Evolutionary conservation across 495 filamentous ascomycete genomes (phyloP), one percentile per base, ranked within the genome.

Genomic region (Chaetomium fimeti): DNA sequence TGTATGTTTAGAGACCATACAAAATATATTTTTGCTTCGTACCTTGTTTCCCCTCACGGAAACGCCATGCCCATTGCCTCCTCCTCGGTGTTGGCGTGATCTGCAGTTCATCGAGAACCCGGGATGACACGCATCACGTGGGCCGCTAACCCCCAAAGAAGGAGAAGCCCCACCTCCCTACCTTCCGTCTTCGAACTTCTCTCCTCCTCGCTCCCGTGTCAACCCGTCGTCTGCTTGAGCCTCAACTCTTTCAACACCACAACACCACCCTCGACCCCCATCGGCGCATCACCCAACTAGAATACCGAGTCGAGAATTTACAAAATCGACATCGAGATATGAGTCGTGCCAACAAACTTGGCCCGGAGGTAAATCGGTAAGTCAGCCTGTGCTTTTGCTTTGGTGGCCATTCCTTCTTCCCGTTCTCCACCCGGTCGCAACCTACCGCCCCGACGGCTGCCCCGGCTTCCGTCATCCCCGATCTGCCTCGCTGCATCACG

Each of bases 361-460:
- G 92, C 80, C 91, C 92, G 76, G 91, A 97, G 89, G 92, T 93
- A 81, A 95, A 95, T 84, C 87, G 91, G 89, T 92, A 82, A 73
- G 89, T 85, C 64, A 47, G 29, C 38, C 12, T n/a, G 24, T 12
- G 22, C 20, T 57, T 53, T 27, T 22, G 20, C 36, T 27, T 28
- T 60, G 56, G 36, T 36, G 47, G 38, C 53, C 53, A 42, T 22
- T 48, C 32, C 40, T 20, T 59, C 45, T 11, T 7, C 5, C 43
- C 25, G 51, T 53, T 51, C 62, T 47, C 38, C 63, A 61, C 57
- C 56, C 52, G 58, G 64, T 25, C 57, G 52, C 48, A 57, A 2
- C 38, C 13, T 24, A 20, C 27, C 45, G 16, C 15, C 40, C 20
- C 43, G 24, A n/a, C 61, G 57, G 53, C 53, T 38, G 29, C 22